Percentiles rank a stretch among this genome's conserved stretches.
Conservation (phyloP, 306 rosid genomes). For the Luffa aegyptiaca region DNA sequence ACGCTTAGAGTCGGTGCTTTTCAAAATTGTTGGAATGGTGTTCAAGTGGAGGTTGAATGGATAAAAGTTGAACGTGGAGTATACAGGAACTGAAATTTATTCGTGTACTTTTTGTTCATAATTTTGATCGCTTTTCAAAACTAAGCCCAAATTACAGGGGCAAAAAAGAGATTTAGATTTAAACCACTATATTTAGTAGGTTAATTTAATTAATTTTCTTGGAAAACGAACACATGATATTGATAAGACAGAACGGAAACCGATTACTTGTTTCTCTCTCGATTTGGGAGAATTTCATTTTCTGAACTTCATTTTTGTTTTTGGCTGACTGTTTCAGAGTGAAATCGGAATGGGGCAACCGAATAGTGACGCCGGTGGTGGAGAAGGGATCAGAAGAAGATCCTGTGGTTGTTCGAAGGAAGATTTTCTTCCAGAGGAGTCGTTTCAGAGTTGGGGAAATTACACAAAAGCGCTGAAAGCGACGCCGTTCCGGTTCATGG, state of each 20-base stretch:
- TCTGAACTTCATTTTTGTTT: not conserved
- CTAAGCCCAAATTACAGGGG: not conserved
- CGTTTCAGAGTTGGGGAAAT: constrained; percentile 54
- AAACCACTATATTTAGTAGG: not conserved
- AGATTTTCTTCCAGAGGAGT: constrained; percentile 79
- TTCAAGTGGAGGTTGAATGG: not conserved
- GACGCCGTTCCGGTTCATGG: constrained; percentile 42
- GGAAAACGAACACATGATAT: not conserved
- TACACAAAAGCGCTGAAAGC: constrained; percentile 35
- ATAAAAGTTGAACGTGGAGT: not conserved
- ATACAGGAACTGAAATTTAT: not conserved
- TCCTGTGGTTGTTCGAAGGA: constrained; percentile 32
- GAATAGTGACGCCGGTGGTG: not conserved
- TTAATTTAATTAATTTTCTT: not conserved
- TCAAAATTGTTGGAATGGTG: not conserved
- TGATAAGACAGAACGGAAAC: not conserved
- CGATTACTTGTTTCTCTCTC: not conserved
- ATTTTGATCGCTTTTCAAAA: not conserved
- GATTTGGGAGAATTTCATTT: not conserved
- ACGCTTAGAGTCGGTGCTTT: not conserved
- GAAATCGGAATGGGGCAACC: constrained; percentile 24
- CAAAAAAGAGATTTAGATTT: not conserved
- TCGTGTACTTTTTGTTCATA: not conserved
- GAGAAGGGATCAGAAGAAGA: constrained; percentile 25
- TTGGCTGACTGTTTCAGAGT: not conserved